Evolutionary conservation across 73 alveolate species (phyloP), one percentile per base, ranked within the genome.

Genomic region (Blepharisma stoltei): DNA sequence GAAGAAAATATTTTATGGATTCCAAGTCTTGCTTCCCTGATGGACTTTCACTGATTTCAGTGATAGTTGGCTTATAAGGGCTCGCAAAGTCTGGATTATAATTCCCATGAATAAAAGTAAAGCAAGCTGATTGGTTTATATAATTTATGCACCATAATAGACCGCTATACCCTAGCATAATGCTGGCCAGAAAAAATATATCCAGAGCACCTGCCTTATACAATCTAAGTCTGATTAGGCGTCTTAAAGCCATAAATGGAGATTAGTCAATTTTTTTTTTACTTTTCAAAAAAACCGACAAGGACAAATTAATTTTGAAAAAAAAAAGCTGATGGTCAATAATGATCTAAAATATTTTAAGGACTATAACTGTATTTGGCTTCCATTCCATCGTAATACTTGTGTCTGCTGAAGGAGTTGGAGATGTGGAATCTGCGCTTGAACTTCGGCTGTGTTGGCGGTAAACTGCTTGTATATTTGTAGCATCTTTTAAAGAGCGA

Each of bases 361-460:
- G n/a, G n/a, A n/a, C n/a, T n/a, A n/a, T 32, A 25, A 14, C 14
- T 18, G 73, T 60, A 25, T 60, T 60, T n/a, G 73, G 73, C 73
- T 60, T 60, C 47, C 73, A 60, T 25, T 60, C 73, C 73, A 60
- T 60, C 5, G 73, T 60, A 25, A 60, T 60, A 14, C 46, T 14
- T 14, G 48, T 20, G 2, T 60, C 73, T 9, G 14, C 18, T 60
- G 18, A 9, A 9, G 73, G 73, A 60, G 46, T 60, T 2, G 73
- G 73, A 60, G 46, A 14, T 25, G 46, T 14, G 38, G 73, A 60
- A 1, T 60, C 73, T 1, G 23, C n/a, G 5, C 48, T 18, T 14
- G 73, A 60, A 47, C 23, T 38, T 8, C 48, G 14, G 73, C 23
- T 60, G 18, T 38, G 14, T 60, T 60, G 14, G 46, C 46, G 23